phyloP scores from a whole-genome alignment of 176 grass and related monocot genomes.

The Juncus inflexus region DNA sequence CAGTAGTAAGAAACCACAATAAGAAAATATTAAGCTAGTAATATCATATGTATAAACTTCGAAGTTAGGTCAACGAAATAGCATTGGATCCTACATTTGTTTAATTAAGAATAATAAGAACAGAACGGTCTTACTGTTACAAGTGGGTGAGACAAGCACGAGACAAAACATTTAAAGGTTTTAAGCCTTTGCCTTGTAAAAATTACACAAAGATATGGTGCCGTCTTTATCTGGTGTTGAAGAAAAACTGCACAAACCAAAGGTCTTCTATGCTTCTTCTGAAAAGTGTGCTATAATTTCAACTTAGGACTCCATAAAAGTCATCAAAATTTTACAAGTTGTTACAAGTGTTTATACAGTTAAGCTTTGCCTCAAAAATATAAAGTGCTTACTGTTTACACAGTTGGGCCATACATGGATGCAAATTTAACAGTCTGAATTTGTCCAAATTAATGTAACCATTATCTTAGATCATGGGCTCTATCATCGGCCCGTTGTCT shows the following conservation, averaged over 20 bases:
- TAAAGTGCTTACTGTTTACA: no score
- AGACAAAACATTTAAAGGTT: constrained; percentile 23
- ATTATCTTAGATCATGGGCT: no score
- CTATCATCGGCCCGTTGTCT: no score
- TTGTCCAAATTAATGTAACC: no score
- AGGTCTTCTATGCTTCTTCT: constrained; percentile 15
- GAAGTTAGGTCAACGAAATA: constrained; percentile 6
- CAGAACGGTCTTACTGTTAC: neutral
- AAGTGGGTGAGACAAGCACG: constrained; percentile 15
- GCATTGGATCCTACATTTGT: constrained; percentile 25
- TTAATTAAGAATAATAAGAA: constrained; percentile 16
- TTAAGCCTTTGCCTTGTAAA: constrained; percentile 21
- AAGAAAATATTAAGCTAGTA: constrained; percentile 5
- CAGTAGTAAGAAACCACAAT: constrained; percentile 11
- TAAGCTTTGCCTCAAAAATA: neutral
- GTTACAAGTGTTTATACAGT: neutral
- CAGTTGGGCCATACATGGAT: no score
- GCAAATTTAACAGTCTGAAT: no score
- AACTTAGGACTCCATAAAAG: neutral
- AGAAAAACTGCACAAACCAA: constrained; percentile 6
- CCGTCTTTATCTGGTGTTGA: no score
- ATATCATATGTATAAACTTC: neutral
- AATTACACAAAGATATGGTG: neutral
- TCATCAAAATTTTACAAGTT: neutral
- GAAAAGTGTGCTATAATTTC: constrained; percentile 17